phyloP scores from a whole-genome alignment of 805 yeast species.

The Lipomyces oligophaga region DNA sequence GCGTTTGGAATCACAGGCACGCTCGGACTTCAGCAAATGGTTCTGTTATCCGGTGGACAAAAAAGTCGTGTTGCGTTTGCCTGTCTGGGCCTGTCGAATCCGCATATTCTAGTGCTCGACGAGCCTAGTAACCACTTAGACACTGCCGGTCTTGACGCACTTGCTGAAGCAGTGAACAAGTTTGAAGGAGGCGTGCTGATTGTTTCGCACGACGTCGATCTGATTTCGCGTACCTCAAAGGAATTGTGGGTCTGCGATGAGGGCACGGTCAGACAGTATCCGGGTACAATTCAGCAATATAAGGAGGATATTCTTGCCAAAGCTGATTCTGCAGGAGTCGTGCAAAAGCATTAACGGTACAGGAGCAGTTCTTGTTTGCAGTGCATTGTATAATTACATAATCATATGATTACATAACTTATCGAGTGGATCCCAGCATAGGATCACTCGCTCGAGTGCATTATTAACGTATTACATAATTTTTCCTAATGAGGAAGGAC shows the following conservation, averaged over 20 bases:
- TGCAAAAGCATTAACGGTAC: slow-evolving; percentile 61
- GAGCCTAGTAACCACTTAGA: slow-evolving; percentile 99
- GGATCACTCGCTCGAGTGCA: too few species aligned
- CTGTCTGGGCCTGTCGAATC: slow-evolving; percentile 81
- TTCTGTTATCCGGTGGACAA: slow-evolving; percentile 92
- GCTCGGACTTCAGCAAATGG: slow-evolving; percentile 86
- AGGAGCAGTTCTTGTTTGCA: background rate
- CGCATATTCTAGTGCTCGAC: slow-evolving; percentile 88
- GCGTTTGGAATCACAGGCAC: slow-evolving; percentile 97
- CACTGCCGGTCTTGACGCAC: slow-evolving; percentile 95
- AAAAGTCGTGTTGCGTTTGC: slow-evolving; percentile 98
- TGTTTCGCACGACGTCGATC: slow-evolving; percentile 96
- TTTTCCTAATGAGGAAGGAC: too few species aligned
- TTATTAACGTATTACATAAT: too few species aligned
- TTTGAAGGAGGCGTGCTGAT: slow-evolving; percentile 94
- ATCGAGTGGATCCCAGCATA: too few species aligned
- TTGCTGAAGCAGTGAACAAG: slow-evolving; percentile 78
- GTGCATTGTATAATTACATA: too few species aligned
- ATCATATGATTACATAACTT: too few species aligned
- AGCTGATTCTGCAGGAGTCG: slow-evolving; percentile 86
- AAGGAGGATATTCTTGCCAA: slow-evolving; percentile 76
- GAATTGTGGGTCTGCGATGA: slow-evolving; percentile 95
- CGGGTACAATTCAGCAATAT: slow-evolving; percentile 82
- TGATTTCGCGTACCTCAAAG: slow-evolving; percentile 82
- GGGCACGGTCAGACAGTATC: slow-evolving; percentile 71